phyloP scores from a whole-genome alignment of 495 filamentous ascomycete species.

The Neurospora sp. region DNA sequence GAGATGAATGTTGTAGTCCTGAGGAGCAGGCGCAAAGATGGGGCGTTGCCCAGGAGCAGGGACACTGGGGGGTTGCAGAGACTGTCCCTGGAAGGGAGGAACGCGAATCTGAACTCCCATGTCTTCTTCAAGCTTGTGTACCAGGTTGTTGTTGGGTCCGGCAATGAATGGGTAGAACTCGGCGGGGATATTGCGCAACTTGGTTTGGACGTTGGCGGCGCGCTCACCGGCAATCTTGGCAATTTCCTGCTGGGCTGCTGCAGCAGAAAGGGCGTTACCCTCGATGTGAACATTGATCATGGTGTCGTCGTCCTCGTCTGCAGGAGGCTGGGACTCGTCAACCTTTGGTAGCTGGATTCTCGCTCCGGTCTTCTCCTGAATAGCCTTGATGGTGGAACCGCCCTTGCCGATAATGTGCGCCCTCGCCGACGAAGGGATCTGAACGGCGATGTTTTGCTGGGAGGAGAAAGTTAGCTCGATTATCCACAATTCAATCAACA shows the following conservation, averaged over 20 bases:
- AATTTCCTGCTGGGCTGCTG: constrained; percentile 72
- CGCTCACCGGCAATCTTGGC: constrained; percentile 77
- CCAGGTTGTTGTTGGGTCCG: constrained; percentile 59
- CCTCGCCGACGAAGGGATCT: constrained; percentile 72
- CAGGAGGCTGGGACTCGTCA: constrained; percentile 45
- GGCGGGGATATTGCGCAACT: constrained; percentile 70
- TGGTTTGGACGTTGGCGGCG: constrained; percentile 65
- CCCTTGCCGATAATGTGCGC: constrained; percentile 84
- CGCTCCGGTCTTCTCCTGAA: constrained; percentile 77
- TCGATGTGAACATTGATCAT: constrained; percentile 81
- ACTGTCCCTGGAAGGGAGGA: constrained; percentile 69
- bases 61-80: constrained; percentile 54
- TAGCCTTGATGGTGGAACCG: constrained; percentile 78
- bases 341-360: constrained; percentile 77
- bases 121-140: constrained; percentile 54
- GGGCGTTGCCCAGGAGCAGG: constrained; percentile 52
- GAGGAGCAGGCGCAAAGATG: constrained; percentile 53
- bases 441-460: constrained; percentile 61
- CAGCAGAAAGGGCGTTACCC: constrained; percentile 76
- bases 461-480: neutral
- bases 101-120: constrained; percentile 63
- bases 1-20: constrained; percentile 65
- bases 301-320: constrained; percentile 74
- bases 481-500: neutral
- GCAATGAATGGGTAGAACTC: constrained; percentile 95